Percentiles rank a stretch among this genome's conserved stretches.
phyloP scores from a whole-genome alignment of 148 eudicot genomes.

The Spergularia marina region DNA sequence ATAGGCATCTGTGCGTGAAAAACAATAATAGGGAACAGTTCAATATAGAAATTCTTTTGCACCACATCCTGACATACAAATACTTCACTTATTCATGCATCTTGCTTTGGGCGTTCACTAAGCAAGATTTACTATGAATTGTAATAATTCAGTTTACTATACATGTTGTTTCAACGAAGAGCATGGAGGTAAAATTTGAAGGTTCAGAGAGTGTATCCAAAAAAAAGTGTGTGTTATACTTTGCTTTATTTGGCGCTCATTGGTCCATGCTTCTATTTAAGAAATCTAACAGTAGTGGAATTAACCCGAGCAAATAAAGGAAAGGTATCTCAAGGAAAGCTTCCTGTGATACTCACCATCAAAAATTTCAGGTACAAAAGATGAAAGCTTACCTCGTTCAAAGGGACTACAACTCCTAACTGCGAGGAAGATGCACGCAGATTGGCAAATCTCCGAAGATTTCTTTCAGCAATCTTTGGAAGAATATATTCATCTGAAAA shows the following conservation, averaged over 20 bases:
- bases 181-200: neutral
- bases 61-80: neutral
- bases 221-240: too few relatives aligned
- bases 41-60: neutral
- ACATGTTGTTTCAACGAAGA: too few relatives aligned
- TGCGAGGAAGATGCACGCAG: conserved; percentile 62
- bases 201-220: neutral
- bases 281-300: too few relatives aligned
- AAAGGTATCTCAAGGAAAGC: too few relatives aligned
- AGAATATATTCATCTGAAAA: conserved; percentile 83
- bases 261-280: too few relatives aligned
- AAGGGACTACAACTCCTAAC: conserved; percentile 51
- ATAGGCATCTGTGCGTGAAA: conserved; percentile 59
- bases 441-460: conserved; percentile 71
- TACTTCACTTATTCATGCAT: neutral
- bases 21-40: conserved; percentile 5
- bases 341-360: neutral
- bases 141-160: neutral
- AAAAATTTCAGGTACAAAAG: neutral
- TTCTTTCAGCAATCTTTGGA: conserved; percentile 95
- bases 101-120: neutral
- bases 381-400: conserved; percentile 49
- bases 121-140: neutral
- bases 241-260: neutral
- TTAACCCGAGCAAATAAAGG: too few relatives aligned